A percentile compares a stretch with the other conserved stretches of the same genome.
Conservation (phyloP, 768 basidiomycete genomes). For the Collybia sp. region DNA sequence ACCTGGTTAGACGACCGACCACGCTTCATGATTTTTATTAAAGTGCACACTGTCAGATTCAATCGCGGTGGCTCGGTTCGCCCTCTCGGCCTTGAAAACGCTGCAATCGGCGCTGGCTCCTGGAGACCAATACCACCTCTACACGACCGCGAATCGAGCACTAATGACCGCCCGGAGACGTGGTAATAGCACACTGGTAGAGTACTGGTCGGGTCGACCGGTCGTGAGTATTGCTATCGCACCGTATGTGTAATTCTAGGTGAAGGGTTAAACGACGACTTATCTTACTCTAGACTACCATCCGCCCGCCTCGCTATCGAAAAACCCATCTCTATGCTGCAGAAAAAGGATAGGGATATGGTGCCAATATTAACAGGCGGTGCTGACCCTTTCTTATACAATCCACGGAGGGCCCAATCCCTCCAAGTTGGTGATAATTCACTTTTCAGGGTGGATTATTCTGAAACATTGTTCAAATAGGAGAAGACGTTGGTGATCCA, state of each 20-base stretch:
- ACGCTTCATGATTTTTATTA: conserved; percentile 1
- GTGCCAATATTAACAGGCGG: conserved; percentile 51
- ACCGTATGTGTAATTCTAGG: conserved; percentile 45
- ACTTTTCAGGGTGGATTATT: not conserved
- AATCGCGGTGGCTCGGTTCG: conserved; percentile 79
- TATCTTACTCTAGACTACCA: conserved; percentile 47
- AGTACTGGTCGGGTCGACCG: conserved; percentile 86
- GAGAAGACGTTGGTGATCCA: conserved; percentile 68
- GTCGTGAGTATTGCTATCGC: conserved; percentile 74
- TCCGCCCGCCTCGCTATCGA: conserved; percentile 68
- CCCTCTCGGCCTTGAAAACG: conserved; percentile 80
- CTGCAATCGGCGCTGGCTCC: conserved; percentile 65
- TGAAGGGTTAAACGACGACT: conserved; percentile 6
- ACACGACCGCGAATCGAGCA: conserved; percentile 67
- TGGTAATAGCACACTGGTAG: conserved; percentile 64
- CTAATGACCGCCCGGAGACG: conserved; percentile 71
- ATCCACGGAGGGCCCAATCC: conserved; percentile 65
- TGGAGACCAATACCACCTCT: conserved; percentile 77
- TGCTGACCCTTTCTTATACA: conserved; percentile 86
- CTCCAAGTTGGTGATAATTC: conserved; percentile 44
- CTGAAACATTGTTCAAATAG: conserved; percentile 22
- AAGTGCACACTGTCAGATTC: conserved; percentile 51
- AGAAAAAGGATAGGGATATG: conserved; percentile 30
- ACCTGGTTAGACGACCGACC: conserved; percentile 54
- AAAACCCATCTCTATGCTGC: conserved; percentile 57